Percentiles rank a stretch among this genome's conserved stretches.
Conservation (phyloP, 2,329 filamentous ascomycete genomes). For the Neurospora crassa region DNA sequence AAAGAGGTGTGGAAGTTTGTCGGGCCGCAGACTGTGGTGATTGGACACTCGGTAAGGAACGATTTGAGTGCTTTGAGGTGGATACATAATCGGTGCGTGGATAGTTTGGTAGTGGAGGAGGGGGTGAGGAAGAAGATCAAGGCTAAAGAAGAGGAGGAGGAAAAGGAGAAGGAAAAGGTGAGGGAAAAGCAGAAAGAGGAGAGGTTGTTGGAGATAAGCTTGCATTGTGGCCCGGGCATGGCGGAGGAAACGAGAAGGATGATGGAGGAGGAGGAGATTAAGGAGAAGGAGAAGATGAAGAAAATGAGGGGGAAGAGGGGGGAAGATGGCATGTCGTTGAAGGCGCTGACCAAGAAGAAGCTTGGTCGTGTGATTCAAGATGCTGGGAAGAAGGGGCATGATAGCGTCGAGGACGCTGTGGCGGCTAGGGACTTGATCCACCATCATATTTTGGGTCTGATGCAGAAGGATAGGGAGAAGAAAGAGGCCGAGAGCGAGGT, state of each 20-base stretch:
- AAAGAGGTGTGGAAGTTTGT: constrained; percentile 33
- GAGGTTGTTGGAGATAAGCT: background rate
- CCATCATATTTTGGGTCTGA: background rate
- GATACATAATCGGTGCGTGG: constrained; percentile 35
- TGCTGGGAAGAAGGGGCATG: constrained; percentile 4
- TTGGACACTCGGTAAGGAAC: constrained; percentile 34
- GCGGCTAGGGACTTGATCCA: constrained; percentile 8
- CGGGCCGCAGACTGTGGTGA: constrained; percentile 35
- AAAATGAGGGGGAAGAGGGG: constrained; percentile 3
- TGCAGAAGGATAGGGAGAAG: background rate
- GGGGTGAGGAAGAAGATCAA: constrained; percentile 3
- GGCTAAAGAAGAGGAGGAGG: background rate
- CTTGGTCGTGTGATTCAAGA: constrained; percentile 8
- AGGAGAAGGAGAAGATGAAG: constrained; percentile 8
- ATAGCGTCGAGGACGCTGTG: constrained; percentile 10
- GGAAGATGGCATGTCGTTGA: constrained; percentile 6
- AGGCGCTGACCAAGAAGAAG: constrained; percentile 8
- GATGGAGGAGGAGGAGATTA: background rate
- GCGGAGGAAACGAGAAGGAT: constrained; percentile 7
- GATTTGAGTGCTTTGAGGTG: constrained; percentile 37
- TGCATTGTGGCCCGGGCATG: too few relatives aligned
- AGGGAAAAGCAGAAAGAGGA: constrained; percentile 6
- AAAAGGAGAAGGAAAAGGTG: background rate
- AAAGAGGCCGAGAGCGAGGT: background rate
- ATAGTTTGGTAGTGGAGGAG: constrained; percentile 31